Percentiles rank a stretch among this genome's conserved stretches.
phyloP scores from a whole-genome alignment of 352 stramenopile species.

The Blastocystis sp. region DNA sequence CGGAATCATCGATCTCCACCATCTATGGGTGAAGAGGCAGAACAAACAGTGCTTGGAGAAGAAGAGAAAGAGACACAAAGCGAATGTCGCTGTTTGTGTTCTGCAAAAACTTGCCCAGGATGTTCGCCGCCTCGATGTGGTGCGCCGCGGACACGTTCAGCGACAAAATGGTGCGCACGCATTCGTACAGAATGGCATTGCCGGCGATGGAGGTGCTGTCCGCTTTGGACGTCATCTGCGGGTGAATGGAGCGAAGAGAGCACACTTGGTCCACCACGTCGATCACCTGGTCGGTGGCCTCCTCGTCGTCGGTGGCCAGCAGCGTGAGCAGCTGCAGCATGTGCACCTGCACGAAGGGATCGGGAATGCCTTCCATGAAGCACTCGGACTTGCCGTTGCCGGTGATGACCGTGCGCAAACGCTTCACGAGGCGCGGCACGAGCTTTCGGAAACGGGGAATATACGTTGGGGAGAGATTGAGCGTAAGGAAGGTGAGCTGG shows the following conservation, averaged over 20 bases:
- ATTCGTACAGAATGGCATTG: slow-evolving; percentile 97
- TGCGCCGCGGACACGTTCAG: slow-evolving; percentile 28
- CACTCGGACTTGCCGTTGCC: slow-evolving; percentile 96
- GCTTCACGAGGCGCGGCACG: slow-evolving; percentile 79
- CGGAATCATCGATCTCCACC: slow-evolving; percentile 72
- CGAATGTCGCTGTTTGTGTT: slow-evolving; percentile 99
- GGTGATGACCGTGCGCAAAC: slow-evolving; percentile 91
- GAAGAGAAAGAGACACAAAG: slow-evolving; percentile 89
- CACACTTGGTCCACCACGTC: slow-evolving; percentile 82
- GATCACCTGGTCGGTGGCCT: slow-evolving; percentile 87
- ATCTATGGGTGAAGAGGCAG: not conserved
- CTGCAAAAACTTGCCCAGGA: slow-evolving; percentile 95
- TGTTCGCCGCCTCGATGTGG: slow-evolving; percentile 78
- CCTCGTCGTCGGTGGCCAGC: slow-evolving; percentile 87
- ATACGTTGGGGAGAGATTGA: slow-evolving; percentile 3
- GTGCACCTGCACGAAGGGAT: slow-evolving; percentile 92
- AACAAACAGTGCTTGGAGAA: slow-evolving; percentile 1
- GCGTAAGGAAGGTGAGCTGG: slow-evolving; percentile 30
- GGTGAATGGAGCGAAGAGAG: slow-evolving; percentile 53
- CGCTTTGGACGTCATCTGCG: slow-evolving; percentile 96
- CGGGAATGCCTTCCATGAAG: slow-evolving; percentile 91
- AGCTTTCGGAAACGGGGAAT: slow-evolving; percentile 73
- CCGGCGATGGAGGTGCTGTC: slow-evolving; percentile 96
- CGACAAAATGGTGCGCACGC: slow-evolving; percentile 83
- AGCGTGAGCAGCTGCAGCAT: slow-evolving; percentile 84